Evolutionary conservation across 2,329 filamentous ascomycete genomes (phyloP), one percentile per base, ranked within the genome.

Genomic region (Verticillium alfalfae): DNA sequence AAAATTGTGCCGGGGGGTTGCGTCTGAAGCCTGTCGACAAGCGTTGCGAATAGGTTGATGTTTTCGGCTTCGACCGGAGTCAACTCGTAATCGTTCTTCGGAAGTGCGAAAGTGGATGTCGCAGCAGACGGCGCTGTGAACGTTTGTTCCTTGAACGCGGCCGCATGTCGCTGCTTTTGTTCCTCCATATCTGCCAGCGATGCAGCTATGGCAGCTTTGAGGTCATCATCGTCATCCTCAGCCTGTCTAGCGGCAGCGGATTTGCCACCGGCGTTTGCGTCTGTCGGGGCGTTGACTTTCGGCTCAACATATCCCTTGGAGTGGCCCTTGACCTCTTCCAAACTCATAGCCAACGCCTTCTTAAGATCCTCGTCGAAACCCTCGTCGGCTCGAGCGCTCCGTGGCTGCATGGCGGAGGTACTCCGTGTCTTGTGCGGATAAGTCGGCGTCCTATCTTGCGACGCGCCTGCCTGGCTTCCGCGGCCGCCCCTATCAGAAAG

Each of bases 121-220:
- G 79, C 73, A 3, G 79, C 73, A 16, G 79, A 75, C 34, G 80
- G 78, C 1, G 81, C 78, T 41, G 79, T 82, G 0, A 84, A 83
- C 1, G 89, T 85, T 64, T 95, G 92, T 70, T 92, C 87, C 72
- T 95, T 96, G 68, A 98, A 83, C 2, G 87, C 88, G 5, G 90
- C 91, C 1, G 93, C 87, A 73, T 98, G 93, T 67, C 88, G 88
- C 76, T 94, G 90, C 81, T 99, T 98, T 73, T 99, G 94, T 74
- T 97, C 91, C 75, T 99, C 95, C 92, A 98, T 97, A 71, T 99
- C 95, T 31, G 91, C 90, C 62, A 99, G 74, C 5, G 95, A 98
- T 18, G 96, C 93, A 39, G 93, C 94, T 71, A 99, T 98, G 4
- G 95, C 95, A 34, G 94, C 93, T 72, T 95, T 96, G 34, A 99